phyloP scores from a whole-genome alignment of 176 grass and related monocot species.

The Tillandsia fasciculata region DNA sequence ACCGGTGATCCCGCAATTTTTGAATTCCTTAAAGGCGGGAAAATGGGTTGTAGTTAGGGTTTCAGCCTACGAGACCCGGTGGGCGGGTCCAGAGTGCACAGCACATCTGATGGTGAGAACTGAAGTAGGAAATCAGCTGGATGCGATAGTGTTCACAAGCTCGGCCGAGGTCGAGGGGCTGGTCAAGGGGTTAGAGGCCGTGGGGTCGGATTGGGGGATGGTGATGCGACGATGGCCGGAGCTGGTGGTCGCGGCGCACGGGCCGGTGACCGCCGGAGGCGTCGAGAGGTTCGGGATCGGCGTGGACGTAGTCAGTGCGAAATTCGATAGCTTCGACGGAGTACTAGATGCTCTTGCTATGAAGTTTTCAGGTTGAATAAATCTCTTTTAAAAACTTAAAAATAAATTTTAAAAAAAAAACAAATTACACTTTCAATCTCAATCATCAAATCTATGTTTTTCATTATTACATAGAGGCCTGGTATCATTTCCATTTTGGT shows the following conservation, averaged over 20 bases:
- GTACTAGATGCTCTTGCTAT: conserved; percentile 47
- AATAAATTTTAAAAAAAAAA: too few relatives aligned
- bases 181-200: conserved; percentile 59
- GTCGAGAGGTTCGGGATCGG: conserved; percentile 44
- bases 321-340: conserved; percentile 66
- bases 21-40: conserved; percentile 39
- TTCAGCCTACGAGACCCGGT: conserved; percentile 53
- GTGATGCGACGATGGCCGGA: conserved; percentile 40
- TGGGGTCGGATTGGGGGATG: conserved; percentile 54
- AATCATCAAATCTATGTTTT: too few relatives aligned
- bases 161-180: conserved; percentile 75
- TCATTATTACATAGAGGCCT: too few relatives aligned
- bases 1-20: conserved; percentile 44
- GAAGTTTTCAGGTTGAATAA: background rate
- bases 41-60: conserved; percentile 40
- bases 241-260: conserved; percentile 65
- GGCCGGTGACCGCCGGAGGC: conserved; percentile 63
- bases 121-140: conserved; percentile 35
- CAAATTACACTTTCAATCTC: too few relatives aligned
- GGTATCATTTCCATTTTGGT: too few relatives aligned
- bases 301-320: conserved; percentile 57
- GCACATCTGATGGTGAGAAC: conserved; percentile 24
- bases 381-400: too few relatives aligned
- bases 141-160: conserved; percentile 86
- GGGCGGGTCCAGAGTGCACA: conserved; percentile 48